Base-by-base conservation (phyloP, 108 stramenopile genomes). In the Nannochloropsis gaditana region DNA sequence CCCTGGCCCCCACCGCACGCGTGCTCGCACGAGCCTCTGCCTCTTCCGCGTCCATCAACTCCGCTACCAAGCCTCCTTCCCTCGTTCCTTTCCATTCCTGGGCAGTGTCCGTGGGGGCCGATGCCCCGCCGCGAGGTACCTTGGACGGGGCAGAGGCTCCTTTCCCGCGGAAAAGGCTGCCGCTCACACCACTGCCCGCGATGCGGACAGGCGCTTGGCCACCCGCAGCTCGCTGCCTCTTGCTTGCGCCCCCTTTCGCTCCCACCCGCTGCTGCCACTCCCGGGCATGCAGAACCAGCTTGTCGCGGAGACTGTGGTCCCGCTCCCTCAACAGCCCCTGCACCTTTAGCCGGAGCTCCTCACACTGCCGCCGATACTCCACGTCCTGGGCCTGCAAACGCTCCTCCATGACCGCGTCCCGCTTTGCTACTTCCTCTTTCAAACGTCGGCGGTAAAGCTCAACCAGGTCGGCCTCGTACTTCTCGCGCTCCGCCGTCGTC, bases 41-140 rank as follows among this genome's bases (percentile, higher is more conserved):
- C 59, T 73, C 59, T n/a, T 73, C 59, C 59, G 59, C 59, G 59
- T 73, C 59, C 59, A 73, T 73, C 59, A 73, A n/a, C 6, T n/a
- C 59, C 19, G 59, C 59, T 73, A 15, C 59, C 6, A 6, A 4
- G 4, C 59, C 59, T 73, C n/a, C 59, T n/a, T 73, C 59, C 31
- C 31, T 31, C 31, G 31, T 31, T 31, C 31, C 31, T 31, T 31
- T 31, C 31, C 31, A 31, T 31, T 31, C 31, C 31, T 31, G 31
- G 0, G 1, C 31, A 31, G 31, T 31, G 6, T 73, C 59, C 15
- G 4, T 8, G 59, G 59, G n/a, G 59, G 59, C 59, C n/a, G 59
- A 73, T 15, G 5, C 59, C n/a, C 59, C 59, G 19, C 59, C 59
- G 15, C 59, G 59, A n/a, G n/a, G 19, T 0, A 73, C 59, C 59